Conservation (phyloP, 768 basidiomycete species). For the Suillus subluteus region DNA sequence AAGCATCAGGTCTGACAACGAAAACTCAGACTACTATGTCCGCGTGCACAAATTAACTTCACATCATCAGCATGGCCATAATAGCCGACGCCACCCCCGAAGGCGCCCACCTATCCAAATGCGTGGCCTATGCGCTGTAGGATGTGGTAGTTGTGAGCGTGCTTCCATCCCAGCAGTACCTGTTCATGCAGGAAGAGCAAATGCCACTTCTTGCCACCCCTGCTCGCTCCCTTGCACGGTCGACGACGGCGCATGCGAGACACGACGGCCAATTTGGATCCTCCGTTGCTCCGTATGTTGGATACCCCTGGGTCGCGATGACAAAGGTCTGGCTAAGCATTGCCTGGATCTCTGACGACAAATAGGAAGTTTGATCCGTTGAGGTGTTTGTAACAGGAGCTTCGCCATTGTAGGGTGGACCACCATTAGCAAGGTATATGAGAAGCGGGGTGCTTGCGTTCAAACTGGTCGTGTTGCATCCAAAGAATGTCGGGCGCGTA, state of each 20-base stretch:
- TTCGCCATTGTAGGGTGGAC: conserved; percentile 42
- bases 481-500: conserved; percentile 49
- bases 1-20: background rate
- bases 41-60: conserved; percentile 10
- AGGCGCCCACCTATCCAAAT: conserved; percentile 8
- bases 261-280: conserved; percentile 52
- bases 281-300: conserved; percentile 26
- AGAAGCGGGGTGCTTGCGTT: conserved; percentile 46
- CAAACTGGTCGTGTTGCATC: conserved; percentile 37
- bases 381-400: conserved; percentile 46
- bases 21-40: background rate
- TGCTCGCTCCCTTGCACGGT: conserved; percentile 41
- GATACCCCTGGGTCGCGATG: conserved; percentile 48
- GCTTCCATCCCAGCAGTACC: conserved; percentile 37
- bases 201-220: conserved; percentile 33
- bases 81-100: conserved; percentile 17
- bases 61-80: conserved; percentile 18
- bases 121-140: background rate
- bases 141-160: conserved; percentile 4
- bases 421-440: conserved; percentile 63
- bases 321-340: conserved; percentile 51
- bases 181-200: conserved; percentile 32
- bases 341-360: conserved; percentile 38
- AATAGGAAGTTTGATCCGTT: conserved; percentile 44
- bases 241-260: conserved; percentile 55